A percentile compares a stretch with the other conserved stretches of the same genome.
Conservation (phyloP, 768 basidiomycete species). For the Boletus barrowsii region DNA sequence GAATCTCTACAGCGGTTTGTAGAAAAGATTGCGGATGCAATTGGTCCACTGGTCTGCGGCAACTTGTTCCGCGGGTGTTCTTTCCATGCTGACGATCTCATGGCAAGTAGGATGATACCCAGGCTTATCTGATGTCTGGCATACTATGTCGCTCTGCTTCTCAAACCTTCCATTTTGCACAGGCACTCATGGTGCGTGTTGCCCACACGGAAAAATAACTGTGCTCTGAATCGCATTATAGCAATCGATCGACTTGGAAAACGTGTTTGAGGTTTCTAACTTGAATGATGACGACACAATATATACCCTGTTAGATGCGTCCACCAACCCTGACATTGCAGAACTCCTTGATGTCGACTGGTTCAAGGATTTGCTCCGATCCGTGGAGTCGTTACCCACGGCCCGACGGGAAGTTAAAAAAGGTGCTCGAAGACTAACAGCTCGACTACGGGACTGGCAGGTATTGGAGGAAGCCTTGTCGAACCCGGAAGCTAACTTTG, state of each 20-base stretch:
- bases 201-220: not conserved
- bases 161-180: constrained; percentile 51
- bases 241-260: constrained; percentile 55
- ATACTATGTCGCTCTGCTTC: constrained; percentile 63
- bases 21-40: constrained; percentile 48
- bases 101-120: constrained; percentile 44
- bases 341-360: constrained; percentile 42
- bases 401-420: constrained; percentile 40
- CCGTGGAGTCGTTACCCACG: constrained; percentile 28
- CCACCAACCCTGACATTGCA: constrained; percentile 63
- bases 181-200: constrained; percentile 42
- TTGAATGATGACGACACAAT: constrained; percentile 55
- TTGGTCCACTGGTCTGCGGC: constrained; percentile 54
- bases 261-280: constrained; percentile 51
- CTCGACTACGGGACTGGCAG: constrained; percentile 57
- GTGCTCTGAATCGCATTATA: constrained; percentile 27
- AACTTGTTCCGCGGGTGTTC: not conserved
- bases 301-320: constrained; percentile 58
- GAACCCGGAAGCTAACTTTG: constrained; percentile 51
- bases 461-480: constrained; percentile 59
- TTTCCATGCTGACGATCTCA: constrained; percentile 1
- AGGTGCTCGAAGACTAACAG: constrained; percentile 46
- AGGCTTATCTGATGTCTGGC: constrained; percentile 59
- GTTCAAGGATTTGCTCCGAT: constrained; percentile 24
- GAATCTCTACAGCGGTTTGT: constrained; percentile 56